These are phyloP conservation scores for Phytophthora sp. DNA, from an alignment of 352 stramenopile genomes.

Conservation along the genomic window DNA sequence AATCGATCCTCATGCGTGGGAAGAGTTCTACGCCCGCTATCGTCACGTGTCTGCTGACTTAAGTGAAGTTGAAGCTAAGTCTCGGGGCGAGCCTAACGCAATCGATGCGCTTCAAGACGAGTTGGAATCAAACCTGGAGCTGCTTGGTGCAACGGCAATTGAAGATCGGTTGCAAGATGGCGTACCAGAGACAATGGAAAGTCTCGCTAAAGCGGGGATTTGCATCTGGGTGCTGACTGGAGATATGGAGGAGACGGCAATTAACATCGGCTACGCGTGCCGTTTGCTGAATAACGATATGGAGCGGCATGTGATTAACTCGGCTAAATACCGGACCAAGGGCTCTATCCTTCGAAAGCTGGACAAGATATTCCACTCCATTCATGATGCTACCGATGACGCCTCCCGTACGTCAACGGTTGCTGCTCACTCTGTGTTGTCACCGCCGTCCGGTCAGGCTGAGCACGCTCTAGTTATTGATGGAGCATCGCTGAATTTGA, in stretches of 20 bases:
- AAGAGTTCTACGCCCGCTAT: conserved; percentile 74
- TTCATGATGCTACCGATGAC: conserved; percentile 43
- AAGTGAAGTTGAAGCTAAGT: conserved; percentile 74
- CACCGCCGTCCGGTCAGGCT: conserved; percentile 32
- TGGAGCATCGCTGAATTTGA: conserved; percentile 89
- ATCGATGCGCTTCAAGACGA: conserved; percentile 79
- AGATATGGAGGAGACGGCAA: conserved; percentile 91
- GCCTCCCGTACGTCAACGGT: conserved; percentile 23
- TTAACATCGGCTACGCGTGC: conserved; percentile 90
- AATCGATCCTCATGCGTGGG: conserved; percentile 63
- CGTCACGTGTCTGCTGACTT: conserved; percentile 64
- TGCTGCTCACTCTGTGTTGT: conserved; percentile 33
- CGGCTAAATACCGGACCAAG: conserved; percentile 67
- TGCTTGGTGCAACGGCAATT: conserved; percentile 87
- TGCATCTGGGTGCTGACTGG: conserved; percentile 89
- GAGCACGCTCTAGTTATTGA: conserved; percentile 95
- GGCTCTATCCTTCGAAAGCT: conserved; percentile 71
- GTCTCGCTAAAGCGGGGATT: conserved; percentile 76
- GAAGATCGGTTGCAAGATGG: conserved; percentile 87
- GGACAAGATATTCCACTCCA: conserved; percentile 81
- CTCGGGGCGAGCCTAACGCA: conserved; percentile 57
- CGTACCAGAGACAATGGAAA: conserved; percentile 84
- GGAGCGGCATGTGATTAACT: conserved; percentile 89
- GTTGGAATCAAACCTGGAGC: conserved; percentile 76
- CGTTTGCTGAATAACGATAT: conserved; percentile 94